phyloP scores from a whole-genome alignment of 2,329 filamentous ascomycete genomes.

The Stagonosporopsis tanaceti region DNA sequence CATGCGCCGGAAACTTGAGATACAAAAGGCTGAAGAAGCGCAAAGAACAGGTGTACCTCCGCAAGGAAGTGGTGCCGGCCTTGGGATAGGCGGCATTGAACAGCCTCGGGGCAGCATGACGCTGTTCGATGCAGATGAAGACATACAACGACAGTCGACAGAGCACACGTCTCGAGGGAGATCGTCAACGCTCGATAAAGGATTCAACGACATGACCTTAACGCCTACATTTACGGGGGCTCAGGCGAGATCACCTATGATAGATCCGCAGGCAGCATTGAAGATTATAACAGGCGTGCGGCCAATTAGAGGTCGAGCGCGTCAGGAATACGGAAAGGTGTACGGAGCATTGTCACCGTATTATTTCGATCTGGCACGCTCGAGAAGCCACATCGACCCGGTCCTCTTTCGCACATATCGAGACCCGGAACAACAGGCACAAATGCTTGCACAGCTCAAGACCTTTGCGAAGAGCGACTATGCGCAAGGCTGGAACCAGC shows the following conservation, averaged over 20 bases:
- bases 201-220: constrained; percentile 80
- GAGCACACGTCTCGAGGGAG: constrained; percentile 41
- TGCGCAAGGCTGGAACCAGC: constrained; percentile 73
- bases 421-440: constrained; percentile 88
- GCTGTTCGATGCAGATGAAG: constrained; percentile 80
- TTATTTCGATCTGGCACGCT: constrained; percentile 80
- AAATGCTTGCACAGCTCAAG: constrained; percentile 83
- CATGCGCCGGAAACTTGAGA: constrained; percentile 64
- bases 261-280: constrained; percentile 70
- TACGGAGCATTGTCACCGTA: constrained; percentile 89
- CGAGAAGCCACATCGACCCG: constrained; percentile 78
- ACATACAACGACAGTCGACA: constrained; percentile 58
- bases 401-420: constrained; percentile 86
- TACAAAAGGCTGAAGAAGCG: constrained; percentile 56
- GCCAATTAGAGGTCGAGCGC: constrained; percentile 83
- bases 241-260: constrained; percentile 36
- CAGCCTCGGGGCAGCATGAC: constrained; percentile 60
- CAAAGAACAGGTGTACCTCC: constrained; percentile 44
- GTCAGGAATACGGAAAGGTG: constrained; percentile 89
- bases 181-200: constrained; percentile 63
- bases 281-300: constrained; percentile 73
- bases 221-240: constrained; percentile 41
- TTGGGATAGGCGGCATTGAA: constrained; percentile 45
- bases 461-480: constrained; percentile 83
- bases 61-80: constrained; percentile 47